Conservation (phyloP, 176 grass and related monocot species). For the Leersia perrieri region DNA sequence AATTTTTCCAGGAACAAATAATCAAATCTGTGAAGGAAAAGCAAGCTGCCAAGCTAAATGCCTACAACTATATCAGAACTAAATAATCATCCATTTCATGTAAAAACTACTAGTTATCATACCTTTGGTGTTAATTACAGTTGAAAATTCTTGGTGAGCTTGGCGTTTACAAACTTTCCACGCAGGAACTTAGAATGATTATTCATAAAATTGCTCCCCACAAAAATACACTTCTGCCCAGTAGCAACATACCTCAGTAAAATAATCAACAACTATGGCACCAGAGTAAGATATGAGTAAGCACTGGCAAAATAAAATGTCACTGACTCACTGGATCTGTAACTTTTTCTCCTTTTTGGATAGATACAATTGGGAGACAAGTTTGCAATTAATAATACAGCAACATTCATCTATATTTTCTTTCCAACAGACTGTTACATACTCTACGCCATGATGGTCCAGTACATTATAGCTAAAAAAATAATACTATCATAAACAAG, state of each 20-base stretch:
- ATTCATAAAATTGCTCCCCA: background rate
- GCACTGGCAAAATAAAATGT: background rate
- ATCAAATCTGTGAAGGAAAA: background rate
- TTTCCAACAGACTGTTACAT: slow-evolving; percentile 4
- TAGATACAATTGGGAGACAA: slow-evolving; percentile 35
- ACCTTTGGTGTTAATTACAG: background rate
- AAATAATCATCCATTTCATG: background rate
- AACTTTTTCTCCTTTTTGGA: background rate
- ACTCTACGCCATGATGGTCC: slow-evolving; percentile 20
- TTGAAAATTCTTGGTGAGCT: background rate
- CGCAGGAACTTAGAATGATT: background rate
- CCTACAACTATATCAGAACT: background rate
- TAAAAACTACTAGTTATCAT: background rate
- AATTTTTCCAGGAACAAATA: background rate
- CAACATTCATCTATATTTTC: slow-evolving; percentile 23
- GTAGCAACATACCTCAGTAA: background rate
- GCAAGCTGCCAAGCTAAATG: background rate
- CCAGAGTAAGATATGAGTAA: background rate
- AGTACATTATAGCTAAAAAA: slow-evolving; percentile 25
- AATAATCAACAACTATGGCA: background rate
- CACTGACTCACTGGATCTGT: background rate
- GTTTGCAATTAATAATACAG: slow-evolving; percentile 30
- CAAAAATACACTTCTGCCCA: background rate
- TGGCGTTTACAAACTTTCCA: background rate
- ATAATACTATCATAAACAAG: slow-evolving; percentile 32